Conservation (phyloP, 1,139 yeast species). For the Yamadazyma sp. region DNA sequence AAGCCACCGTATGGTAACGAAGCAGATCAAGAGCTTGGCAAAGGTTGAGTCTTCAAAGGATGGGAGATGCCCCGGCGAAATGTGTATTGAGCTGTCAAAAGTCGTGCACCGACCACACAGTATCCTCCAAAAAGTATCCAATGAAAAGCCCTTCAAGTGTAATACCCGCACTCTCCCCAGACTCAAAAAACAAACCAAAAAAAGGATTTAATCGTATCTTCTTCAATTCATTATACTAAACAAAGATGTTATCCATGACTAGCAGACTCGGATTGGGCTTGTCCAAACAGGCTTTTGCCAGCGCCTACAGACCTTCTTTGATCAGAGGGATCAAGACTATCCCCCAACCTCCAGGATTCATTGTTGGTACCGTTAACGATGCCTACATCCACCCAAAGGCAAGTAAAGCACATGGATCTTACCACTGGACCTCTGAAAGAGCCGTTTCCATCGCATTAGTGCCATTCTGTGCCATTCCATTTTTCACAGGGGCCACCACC, state of each 20-base stretch:
- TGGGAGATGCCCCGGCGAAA: background rate
- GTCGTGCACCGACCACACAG: background rate
- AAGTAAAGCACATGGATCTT: slow-evolving; percentile 71
- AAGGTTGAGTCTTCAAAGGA: no score
- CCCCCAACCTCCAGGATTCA: slow-evolving; percentile 68
- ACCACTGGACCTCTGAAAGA: slow-evolving; percentile 88
- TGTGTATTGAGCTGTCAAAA: background rate
- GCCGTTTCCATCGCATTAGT: slow-evolving; percentile 62
- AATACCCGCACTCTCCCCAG: slow-evolving; percentile 6
- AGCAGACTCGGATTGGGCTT: slow-evolving; percentile 13
- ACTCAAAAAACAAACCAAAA: background rate
- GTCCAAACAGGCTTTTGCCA: slow-evolving; percentile 4
- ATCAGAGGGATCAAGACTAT: slow-evolving; percentile 37
- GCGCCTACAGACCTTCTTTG: slow-evolving; percentile 18
- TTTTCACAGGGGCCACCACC: slow-evolving; percentile 69
- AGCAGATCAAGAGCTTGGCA: no score
- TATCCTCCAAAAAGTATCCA: slow-evolving; percentile 7
- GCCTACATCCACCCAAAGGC: slow-evolving; percentile 67
- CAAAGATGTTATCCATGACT: slow-evolving; percentile 8
- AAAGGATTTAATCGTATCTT: no score
- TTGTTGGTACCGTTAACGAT: slow-evolving; percentile 79
- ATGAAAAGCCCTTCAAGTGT: slow-evolving; percentile 12
- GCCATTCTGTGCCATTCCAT: slow-evolving; percentile 76
- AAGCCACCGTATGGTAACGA: no score
- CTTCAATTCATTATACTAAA: background rate